phyloP scores from a whole-genome alignment of 768 basidiomycete species.

The Lactarius pseudohatsudake region DNA sequence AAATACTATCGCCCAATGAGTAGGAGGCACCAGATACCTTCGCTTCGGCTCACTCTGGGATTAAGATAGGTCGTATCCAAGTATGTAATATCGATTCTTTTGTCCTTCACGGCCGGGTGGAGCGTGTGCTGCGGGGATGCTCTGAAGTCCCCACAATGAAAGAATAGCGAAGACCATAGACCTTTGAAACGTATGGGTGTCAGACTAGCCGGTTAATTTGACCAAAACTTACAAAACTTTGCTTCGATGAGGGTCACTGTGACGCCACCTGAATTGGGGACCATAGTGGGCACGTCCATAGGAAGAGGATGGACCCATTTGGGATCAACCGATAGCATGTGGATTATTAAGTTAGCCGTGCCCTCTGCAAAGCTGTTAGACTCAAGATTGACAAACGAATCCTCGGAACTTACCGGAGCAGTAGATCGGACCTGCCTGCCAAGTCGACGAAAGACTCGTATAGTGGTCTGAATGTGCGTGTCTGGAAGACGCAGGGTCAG shows the following conservation, averaged over 20 bases:
- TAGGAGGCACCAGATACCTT: not conserved
- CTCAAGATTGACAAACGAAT: not conserved
- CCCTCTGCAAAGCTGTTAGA: slow-evolving; percentile 44
- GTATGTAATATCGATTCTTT: slow-evolving; percentile 83
- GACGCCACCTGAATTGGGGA: slow-evolving; percentile 85
- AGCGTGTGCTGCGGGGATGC: slow-evolving; percentile 85
- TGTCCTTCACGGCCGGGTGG: slow-evolving; percentile 82
- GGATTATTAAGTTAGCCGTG: slow-evolving; percentile 88
- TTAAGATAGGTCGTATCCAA: slow-evolving; percentile 96
- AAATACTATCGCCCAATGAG: slow-evolving; percentile 57
- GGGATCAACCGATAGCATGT: slow-evolving; percentile 86
- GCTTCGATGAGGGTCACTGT: slow-evolving; percentile 94
- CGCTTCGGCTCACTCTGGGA: slow-evolving; percentile 53
- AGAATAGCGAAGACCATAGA: slow-evolving; percentile 91
- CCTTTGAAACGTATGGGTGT: slow-evolving; percentile 32
- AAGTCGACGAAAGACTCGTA: slow-evolving; percentile 83
- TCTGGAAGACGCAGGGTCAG: slow-evolving; percentile 40
- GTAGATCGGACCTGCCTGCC: slow-evolving; percentile 93
- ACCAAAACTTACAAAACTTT: slow-evolving; percentile 73
- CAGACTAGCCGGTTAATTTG: not conserved
- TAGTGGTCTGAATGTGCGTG: slow-evolving; percentile 98
- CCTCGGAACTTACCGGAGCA: slow-evolving; percentile 60
- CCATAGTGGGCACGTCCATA: slow-evolving; percentile 67
- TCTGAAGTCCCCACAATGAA: slow-evolving; percentile 94
- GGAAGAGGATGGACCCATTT: slow-evolving; percentile 90